Evolutionary conservation across 257 asterid species (phyloP), one percentile per base, ranked within the genome.

Genomic region (Nicotiana otophora): DNA sequence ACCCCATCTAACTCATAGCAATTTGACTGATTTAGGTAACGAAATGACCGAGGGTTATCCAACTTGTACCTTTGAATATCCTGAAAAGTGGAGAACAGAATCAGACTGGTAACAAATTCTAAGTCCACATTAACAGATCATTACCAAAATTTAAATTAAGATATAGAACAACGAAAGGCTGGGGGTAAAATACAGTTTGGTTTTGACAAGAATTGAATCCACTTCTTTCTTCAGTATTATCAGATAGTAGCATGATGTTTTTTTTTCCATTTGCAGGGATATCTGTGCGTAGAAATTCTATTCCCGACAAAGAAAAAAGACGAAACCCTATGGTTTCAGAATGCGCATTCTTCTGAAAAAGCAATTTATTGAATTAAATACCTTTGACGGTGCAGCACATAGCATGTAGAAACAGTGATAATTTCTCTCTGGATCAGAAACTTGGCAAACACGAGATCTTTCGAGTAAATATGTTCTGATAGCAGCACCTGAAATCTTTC

Each of bases 321-420:
- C 1, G 20, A 42, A 42, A 42, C 20, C 23, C 55, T 54, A n/a
- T 39, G 28, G 78, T 69, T 70, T 70, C 31, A 42, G 34, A 70
- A 70, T 36, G 60, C 20, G 8, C 23, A 0, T 48, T 53, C 23
- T 74, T 23, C 62, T 14, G 20, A 23, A 4, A 74, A 74, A 48
- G 62, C 34, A 74, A 48, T 26, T 74, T 48, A 26, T 74, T 48
- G 23, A 74, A 74, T 14, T 48, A 74, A 46, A 74, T 26, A 74
- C 82, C 87, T 81, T 80, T 7, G 74, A 74, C 7, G 87, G 87
- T 51, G 87, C 84, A 75, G 82, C 84, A 63, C 84, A 84, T 48
- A 84, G 70, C 87, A 84, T 81, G 82, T 84, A 84, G 84, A 84
- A 84, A 58, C 87, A 84, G 66, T 84, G 87, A 75, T 84, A 84